Evolutionary conservation across 108 stramenopile species (phyloP).

Genomic region (Cyclotella choctawhatcheeana): DNA sequence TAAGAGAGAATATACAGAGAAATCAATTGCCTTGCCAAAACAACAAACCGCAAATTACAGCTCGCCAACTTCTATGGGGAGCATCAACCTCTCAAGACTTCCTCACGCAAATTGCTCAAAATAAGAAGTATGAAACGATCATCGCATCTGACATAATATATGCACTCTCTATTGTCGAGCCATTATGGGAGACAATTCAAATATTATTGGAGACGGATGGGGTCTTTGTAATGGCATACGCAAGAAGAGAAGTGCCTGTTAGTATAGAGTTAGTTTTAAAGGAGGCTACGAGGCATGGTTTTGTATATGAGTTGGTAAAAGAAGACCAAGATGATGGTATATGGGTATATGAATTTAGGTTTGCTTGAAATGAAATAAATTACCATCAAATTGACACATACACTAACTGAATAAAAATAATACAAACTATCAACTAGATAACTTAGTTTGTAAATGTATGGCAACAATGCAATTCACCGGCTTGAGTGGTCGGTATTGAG

Average conservation of each 20-base stretch:
- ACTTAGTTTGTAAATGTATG: too few relatives aligned
- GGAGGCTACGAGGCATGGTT: constrained; percentile 42
- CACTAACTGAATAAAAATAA: background rate
- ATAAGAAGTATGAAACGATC: constrained; percentile 55
- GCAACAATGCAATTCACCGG: too few relatives aligned
- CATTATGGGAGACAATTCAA: constrained; percentile 67
- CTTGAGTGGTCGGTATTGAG: too few relatives aligned
- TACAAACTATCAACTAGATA: too few relatives aligned
- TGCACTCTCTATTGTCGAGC: constrained; percentile 54
- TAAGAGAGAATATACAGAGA: constrained; percentile 57
- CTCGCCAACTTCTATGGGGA: constrained; percentile 59
- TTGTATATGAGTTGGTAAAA: constrained; percentile 52
- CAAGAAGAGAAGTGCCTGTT: constrained; percentile 63
- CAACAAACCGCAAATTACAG: constrained; percentile 11
- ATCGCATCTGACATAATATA: constrained; percentile 75
- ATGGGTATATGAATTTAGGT: constrained; percentile 55
- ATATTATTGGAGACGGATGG: constrained; percentile 46
- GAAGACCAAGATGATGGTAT: constrained; percentile 46
- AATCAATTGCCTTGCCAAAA: constrained; percentile 17
- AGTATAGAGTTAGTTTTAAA: constrained; percentile 58
- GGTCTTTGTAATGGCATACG: constrained; percentile 69
- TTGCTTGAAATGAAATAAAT: too few relatives aligned
- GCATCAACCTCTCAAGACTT: constrained; percentile 35
- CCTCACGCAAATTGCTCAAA: constrained; percentile 10
- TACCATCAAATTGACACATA: too few relatives aligned